phyloP scores from a whole-genome alignment of 257 asterid species.

The Thymus quinquecostatus region DNA sequence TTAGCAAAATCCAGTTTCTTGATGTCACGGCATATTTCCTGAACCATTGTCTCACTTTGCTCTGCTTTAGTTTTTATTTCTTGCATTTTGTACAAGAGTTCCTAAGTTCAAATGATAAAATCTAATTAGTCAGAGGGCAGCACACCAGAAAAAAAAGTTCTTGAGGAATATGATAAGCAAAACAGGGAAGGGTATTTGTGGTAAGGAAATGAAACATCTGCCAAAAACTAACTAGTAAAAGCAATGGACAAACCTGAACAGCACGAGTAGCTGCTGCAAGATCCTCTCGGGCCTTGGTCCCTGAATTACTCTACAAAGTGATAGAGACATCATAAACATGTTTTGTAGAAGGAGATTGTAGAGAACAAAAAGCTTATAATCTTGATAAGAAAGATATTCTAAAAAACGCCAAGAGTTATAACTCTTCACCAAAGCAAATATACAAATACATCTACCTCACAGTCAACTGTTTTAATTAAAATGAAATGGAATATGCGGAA shows the following conservation, averaged over 20 bases:
- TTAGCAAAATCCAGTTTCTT: conserved; percentile 98
- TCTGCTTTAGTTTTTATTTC: conserved; percentile 97
- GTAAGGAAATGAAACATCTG: conserved; percentile 24
- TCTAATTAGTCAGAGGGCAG: conserved; percentile 26
- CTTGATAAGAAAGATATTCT: conserved; percentile 11
- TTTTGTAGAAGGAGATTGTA: conserved; percentile 25
- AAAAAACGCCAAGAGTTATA: conserved; percentile 18
- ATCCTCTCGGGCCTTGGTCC: conserved; percentile 96
- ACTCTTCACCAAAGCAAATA: conserved; percentile 18
- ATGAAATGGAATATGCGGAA: conserved; percentile 7
- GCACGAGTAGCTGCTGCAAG: conserved; percentile 98
- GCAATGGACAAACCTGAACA: conserved; percentile 68
- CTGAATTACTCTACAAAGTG: conserved; percentile 81
- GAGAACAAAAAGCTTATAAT: conserved; percentile 3
- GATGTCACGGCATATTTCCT: conserved; percentile 99
- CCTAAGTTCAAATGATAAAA: conserved; percentile 54
- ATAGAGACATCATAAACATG: conserved; percentile 30
- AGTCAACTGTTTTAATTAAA: conserved; percentile 18
- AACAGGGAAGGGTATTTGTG: conserved; percentile 24
- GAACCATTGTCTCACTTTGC: conserved; percentile 99
- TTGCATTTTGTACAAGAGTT: conserved; percentile 92
- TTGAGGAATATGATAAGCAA: conserved; percentile 24
- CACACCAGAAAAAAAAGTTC: conserved; percentile 17
- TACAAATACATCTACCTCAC: conserved; percentile 17
- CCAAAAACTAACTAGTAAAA: conserved; percentile 28